Conservation (phyloP, 345 rosid genomes). For the Clausena lansium region DNA sequence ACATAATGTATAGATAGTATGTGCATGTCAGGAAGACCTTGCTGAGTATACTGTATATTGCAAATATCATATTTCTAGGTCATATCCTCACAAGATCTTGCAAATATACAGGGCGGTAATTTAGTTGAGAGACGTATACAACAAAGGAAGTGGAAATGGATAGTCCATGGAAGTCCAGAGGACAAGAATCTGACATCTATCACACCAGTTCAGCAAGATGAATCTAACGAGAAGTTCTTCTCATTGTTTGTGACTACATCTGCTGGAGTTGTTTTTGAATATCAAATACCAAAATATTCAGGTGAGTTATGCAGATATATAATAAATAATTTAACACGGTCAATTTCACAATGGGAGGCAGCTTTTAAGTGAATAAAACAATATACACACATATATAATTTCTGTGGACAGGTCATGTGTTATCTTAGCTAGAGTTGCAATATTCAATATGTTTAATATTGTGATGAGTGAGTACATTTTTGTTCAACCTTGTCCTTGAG, state of each 20-base stretch:
- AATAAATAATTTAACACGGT: background rate
- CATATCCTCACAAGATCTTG: conserved; percentile 2
- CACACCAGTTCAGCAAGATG: conserved; percentile 47
- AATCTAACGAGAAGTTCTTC: conserved; percentile 33
- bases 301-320: conserved; percentile 32
- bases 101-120: conserved; percentile 41
- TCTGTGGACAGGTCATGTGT: background rate
- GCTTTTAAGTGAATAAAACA: background rate
- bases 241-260: conserved; percentile 53
- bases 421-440: background rate
- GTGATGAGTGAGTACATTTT: no score
- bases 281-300: conserved; percentile 39
- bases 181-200: conserved; percentile 52
- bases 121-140: conserved; percentile 53
- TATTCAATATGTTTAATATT: background rate
- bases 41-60: background rate
- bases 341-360: background rate
- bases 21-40: no score
- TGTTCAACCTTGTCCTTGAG: no score
- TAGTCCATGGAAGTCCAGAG: conserved; percentile 53
- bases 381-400: background rate
- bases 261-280: conserved; percentile 49
- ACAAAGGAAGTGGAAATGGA: conserved; percentile 75
- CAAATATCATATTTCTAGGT: conserved; percentile 2
- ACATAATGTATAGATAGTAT: no score